These are phyloP conservation scores for Scleroderma citrinum DNA, from an alignment of 768 basidiomycete genomes.

Conservation along the genomic window DNA sequence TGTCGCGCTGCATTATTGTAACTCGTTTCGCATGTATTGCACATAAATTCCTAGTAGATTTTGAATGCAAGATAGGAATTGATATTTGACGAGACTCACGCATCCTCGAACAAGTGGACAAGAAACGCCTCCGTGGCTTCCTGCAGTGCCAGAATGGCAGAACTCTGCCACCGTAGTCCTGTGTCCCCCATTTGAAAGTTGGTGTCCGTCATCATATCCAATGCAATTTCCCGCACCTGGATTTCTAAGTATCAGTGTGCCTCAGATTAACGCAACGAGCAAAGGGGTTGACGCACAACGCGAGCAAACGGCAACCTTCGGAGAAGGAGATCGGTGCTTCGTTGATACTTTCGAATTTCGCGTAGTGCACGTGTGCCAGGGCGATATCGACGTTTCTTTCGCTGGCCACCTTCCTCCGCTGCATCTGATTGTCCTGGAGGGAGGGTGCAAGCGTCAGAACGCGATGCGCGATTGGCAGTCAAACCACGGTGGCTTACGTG, in stretches of 20 bases:
- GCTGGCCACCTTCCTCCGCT: conserved; percentile 20
- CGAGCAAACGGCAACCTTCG: conserved; percentile 89
- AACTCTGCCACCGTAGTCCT: conserved; percentile 89
- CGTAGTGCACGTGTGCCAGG: conserved; percentile 87
- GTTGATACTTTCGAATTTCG: conserved; percentile 94
- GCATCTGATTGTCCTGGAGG: conserved; percentile 18
- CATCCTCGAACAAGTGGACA: conserved; percentile 96
- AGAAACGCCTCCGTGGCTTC: conserved; percentile 95
- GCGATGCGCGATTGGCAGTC: conserved; percentile 2
- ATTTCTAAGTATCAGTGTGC: conserved; percentile 1
- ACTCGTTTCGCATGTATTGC: conserved; percentile 98
- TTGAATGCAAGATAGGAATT: too few species aligned
- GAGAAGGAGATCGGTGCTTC: conserved; percentile 83
- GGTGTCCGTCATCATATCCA: conserved; percentile 82
- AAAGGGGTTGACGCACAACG: conserved; percentile 50
- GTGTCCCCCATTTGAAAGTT: conserved; percentile 50
- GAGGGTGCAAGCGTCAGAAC: conserved; percentile 6
- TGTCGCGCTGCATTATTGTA: conserved; percentile 95
- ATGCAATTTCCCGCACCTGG: conserved; percentile 92
- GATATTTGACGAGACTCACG: conserved; percentile 52
- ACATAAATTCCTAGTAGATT: conserved; percentile 70
- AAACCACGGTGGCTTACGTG: conserved; percentile 17
- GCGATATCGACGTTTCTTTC: conserved; percentile 65
- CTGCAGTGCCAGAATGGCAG: conserved; percentile 88
- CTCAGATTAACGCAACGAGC: background rate